Conservation (phyloP, 1,284 basidiomycete genomes). For the Entoloma clypeatum region DNA sequence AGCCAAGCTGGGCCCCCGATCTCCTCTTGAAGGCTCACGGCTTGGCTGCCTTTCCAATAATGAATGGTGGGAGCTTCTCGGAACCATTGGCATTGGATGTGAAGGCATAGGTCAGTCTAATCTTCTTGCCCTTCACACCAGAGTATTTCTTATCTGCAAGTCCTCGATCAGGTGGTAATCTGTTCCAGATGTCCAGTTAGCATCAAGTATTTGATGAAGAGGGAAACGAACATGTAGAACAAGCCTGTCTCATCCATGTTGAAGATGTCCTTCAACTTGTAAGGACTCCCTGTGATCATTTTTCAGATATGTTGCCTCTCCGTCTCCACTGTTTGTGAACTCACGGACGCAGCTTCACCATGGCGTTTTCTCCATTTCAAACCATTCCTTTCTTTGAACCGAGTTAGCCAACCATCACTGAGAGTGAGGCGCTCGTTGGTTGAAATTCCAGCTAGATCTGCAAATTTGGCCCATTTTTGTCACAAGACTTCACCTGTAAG, state of each 20-base stretch:
- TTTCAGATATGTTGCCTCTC: conserved; percentile 21
- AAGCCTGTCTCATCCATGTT: conserved; percentile 37
- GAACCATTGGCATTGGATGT: conserved; percentile 30
- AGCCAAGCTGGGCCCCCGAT: conserved; percentile 23
- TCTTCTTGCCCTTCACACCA: conserved; percentile 18
- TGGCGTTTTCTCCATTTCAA: conserved; percentile 27
- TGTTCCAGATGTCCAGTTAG: conserved; percentile 10
- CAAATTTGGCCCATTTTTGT: conserved; percentile 24
- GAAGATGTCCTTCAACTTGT: conserved; percentile 29
- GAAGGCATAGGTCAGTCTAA: conserved; percentile 27
- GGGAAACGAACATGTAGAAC: conserved; percentile 27
- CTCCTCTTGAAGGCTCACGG: conserved; percentile 26
- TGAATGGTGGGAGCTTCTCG: conserved; percentile 23
- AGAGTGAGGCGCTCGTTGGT: conserved; percentile 24
- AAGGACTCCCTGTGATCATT: conserved; percentile 20
- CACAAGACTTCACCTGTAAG: conserved; percentile 28
- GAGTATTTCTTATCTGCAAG: conserved; percentile 19
- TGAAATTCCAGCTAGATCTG: conserved; percentile 21
- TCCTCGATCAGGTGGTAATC: conserved; percentile 23
- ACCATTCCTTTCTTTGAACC: conserved; percentile 24
- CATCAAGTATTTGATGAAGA: conserved; percentile 2
- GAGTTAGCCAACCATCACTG: conserved; percentile 31
- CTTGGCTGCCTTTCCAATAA: conserved; percentile 28
- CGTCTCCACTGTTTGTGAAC: conserved; percentile 15
- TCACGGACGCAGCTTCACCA: conserved; percentile 30